Base-by-base conservation (phyloP, 1,139 yeast genomes). In the Yamadazyma trypodendri region DNA sequence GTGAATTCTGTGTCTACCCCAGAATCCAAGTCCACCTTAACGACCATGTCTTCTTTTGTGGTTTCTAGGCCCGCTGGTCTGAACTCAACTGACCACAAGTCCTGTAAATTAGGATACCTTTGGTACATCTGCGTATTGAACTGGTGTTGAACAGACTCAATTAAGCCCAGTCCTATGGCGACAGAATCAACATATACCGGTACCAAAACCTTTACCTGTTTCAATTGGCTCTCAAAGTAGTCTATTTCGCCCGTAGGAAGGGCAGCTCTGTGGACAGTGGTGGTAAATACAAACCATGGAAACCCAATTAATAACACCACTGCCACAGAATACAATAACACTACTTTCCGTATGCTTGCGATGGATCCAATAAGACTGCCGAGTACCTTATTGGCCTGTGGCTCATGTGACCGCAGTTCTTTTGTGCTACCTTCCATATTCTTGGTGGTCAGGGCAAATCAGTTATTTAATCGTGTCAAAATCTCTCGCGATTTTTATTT, bases 231-330 rank as follows among this genome's bases (percentile, higher is more conserved):
- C 28, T 70, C 66, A 39, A 73, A 61, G 6, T 57, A 48, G 37
- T 68, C 60, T 41, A 87, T 77, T 41, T 73, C 71, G 6, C 66
- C 68, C 9, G 69, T 60, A 4, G 95, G 95, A 35, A 89, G 65
- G 20, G 79, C 78, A 0, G 95, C 94, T 43, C 96, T 70, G 51
- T 84, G 78, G 8, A 87, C 79, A 15, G 81, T 71, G 4, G 96
- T 86, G 25, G 95, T 77, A 34, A 62, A 58, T 41, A 71, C 63
- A 83, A 92, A 88, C 45, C 86, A 58, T 2, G 96, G 96, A 14
- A 80, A 54, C 2, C 96, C 96, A 27, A 58, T 57, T 6, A 72
- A 50, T 2, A 70, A 48, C 32, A 79, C 72, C 3, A 77, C 48
- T 1, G 65, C 20, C 4, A 56, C 49, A 3, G 52, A 39, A 21